A percentile compares a stretch with the other conserved stretches of the same genome.
Conservation (phyloP, 371 early-diverging fungal species). For the Amoeboaphelidium protococcarum region DNA sequence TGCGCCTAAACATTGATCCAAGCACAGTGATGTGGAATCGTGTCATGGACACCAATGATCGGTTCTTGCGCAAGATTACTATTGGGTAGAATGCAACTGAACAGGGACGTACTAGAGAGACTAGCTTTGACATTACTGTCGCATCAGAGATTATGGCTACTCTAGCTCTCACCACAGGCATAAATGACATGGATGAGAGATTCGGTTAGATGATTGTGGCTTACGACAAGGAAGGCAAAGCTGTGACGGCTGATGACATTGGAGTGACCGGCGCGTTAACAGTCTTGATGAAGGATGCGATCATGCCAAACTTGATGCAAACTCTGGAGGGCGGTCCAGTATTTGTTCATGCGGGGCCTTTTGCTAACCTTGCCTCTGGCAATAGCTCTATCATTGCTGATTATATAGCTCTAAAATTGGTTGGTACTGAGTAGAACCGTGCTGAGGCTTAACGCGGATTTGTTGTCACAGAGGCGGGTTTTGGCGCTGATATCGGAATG, state of each 20-base stretch:
- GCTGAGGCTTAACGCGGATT: constrained; percentile 40
- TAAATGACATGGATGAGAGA: constrained; percentile 69
- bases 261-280: constrained; percentile 83
- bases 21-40: constrained; percentile 80
- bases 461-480: constrained; percentile 88
- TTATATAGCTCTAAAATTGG: constrained; percentile 68
- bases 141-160: constrained; percentile 96
- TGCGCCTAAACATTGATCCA: constrained; percentile 71
- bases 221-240: constrained; percentile 41
- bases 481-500: constrained; percentile 97
- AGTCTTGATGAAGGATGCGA: constrained; percentile 89
- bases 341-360: constrained; percentile 93
- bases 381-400: constrained; percentile 83
- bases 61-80: constrained; percentile 66
- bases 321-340: constrained; percentile 86
- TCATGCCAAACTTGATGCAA: constrained; percentile 92
- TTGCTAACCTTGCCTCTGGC: constrained; percentile 93
- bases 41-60: constrained; percentile 79
- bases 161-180: constrained; percentile 57
- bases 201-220: constrained; percentile 85
- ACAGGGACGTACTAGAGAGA: constrained; percentile 51
- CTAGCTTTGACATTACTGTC: constrained; percentile 87
- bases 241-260: constrained; percentile 79
- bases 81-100: constrained; percentile 66
- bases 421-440: constrained; percentile 26